Evolutionary conservation across 2,329 filamentous ascomycete species (phyloP).

Genomic region (Aspergillus flavus): DNA sequence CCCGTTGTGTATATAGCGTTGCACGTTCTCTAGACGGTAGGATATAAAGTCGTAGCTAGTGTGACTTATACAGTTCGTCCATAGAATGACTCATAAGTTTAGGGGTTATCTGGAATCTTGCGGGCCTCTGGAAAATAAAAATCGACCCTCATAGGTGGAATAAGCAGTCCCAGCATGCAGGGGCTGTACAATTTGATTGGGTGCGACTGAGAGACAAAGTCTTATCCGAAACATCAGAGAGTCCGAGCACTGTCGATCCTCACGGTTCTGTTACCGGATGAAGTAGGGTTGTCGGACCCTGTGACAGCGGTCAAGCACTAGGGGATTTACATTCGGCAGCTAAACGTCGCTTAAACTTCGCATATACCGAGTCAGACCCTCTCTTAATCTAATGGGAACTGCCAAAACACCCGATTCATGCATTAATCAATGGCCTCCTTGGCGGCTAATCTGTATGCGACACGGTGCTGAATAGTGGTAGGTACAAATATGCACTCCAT

Average conservation of each 20-base stretch:
- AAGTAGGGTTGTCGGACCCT: neutral
- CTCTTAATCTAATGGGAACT: neutral
- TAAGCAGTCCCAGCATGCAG: neutral
- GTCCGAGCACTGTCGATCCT: neutral
- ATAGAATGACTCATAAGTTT: neutral
- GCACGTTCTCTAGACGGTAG: neutral
- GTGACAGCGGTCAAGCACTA: neutral
- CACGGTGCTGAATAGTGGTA: neutral
- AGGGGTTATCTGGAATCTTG: neutral
- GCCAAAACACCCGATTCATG: neutral
- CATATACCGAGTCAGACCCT: neutral
- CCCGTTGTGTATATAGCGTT: neutral
- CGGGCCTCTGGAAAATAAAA: neutral
- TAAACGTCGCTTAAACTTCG: neutral
- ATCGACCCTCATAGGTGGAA: neutral
- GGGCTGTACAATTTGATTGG: neutral
- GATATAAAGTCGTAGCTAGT: neutral
- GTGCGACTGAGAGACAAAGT: neutral
- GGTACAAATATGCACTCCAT: neutral
- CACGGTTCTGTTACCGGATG: neutral
- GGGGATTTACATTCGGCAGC: neutral
- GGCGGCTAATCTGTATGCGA: constrained; percentile 1
- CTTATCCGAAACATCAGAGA: neutral
- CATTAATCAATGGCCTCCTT: constrained; percentile 1
- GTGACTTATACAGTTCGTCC: neutral